Evolutionary conservation across 208 protist species (phyloP), one percentile per base, ranked within the genome.

Genomic region (Novymonas esmeraldas): DNA sequence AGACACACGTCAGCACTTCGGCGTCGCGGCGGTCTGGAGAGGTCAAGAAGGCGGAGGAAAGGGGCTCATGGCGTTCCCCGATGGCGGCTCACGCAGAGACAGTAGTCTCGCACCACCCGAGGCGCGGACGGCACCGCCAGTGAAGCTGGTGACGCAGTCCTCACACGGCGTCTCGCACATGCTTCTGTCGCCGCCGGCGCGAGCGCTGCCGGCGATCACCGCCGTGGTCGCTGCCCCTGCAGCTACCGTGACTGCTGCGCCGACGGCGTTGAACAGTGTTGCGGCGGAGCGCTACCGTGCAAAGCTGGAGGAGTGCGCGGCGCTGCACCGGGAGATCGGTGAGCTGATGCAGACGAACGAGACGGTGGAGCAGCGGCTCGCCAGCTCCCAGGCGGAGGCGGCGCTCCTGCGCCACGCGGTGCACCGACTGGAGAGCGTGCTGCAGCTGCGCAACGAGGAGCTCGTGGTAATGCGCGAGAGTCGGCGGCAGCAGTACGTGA

Each of bases 261-360:
- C 38, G 38, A n/a, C n/a, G n/a, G n/a, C n/a, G n/a, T n/a, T n/a
- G n/a, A n/a, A n/a, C 13, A 22, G 50, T 7, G 46, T 67, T 36
- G 44, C 68, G 11, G 28, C 62, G 18, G 59, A 62, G 20, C 58
- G 60, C 18, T 74, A 67, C 33, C 68, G 41, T 1, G 59, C 50
- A 20, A 74, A 74, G 60, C 34, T 74, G 24, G 68, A 67, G 52
- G 68, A 74, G 45, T 74, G 68, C 11, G 68, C 68, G 2, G 39
- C 48, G 31, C 54, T 74, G 52, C 68, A 74, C 44, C 58, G n/a
- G 31, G 5, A 18, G n/a, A 18, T 74, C 9, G 68, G 26, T 1
- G 28, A 42, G 6, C 52, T 74, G 50, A 55, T 59, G 26, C 34
- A 36, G 10, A 6, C 38, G 9, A 16, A 56, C 11, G 52, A 60